Evolutionary conservation across 1,284 basidiomycete species (phyloP), one percentile per base, ranked within the genome.

Genomic region (Ganoderma lingzhi): DNA sequence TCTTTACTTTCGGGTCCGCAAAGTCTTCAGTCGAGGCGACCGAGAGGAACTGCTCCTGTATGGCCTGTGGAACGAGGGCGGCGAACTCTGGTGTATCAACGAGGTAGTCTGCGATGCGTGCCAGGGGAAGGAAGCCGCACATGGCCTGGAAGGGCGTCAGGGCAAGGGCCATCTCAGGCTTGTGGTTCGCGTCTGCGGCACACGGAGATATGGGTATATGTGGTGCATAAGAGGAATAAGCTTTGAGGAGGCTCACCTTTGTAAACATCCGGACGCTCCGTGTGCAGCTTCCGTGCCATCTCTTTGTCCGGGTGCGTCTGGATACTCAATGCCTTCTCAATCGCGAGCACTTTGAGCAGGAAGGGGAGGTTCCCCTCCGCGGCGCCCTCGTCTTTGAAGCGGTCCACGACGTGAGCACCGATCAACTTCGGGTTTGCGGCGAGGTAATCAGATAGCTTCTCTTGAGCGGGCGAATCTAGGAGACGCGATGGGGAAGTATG

Each of bases 91-190:
- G 93, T 0, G 96, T 93, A 39, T 79, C 81, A 41, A 82, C 77
- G 67, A 99, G 86, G 80, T 90, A 89, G 6, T 84, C 79, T 15
- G 89, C 87, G 75, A 98, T 95, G 65, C 90, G 84, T 0, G 84
- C 78, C 1, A 96, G 86, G 4, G 96, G 96, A 14, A 92, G 86
- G 83, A 98, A 98, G 41, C 96, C 96, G 78, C 96, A 98, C 78
- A 99, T 88, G 0, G 95, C 98, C 48, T 86, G 86, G 84, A 99
- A 99, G 8, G 92, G 89, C 0, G 96, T 97, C 66, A 99, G 82
- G 0, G 98, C 98, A 63, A 99, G 88, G 14, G 97, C 96, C 96
- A 99, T 98, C 80, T 99, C 98, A 3, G 98, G 98, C 82, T 98
- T 98, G 78, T 98, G 96, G 77, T 98, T 98, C 15, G 90, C 87